phyloP scores from a whole-genome alignment of 306 rosid species.

The Acacia melanoxylon region DNA sequence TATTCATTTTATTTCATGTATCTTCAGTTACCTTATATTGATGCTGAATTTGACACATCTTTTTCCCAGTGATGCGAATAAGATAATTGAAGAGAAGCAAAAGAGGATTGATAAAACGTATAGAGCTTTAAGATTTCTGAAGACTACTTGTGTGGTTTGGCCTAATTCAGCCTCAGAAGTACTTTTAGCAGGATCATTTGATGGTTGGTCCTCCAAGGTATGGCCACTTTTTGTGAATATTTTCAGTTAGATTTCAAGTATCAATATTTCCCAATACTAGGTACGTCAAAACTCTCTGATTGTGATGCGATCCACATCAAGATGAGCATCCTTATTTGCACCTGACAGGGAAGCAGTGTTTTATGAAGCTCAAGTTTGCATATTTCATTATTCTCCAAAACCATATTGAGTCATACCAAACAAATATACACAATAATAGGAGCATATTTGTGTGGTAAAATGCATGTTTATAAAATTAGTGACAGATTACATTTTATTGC shows the following conservation, averaged over 20 bases:
- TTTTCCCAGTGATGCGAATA: conserved; percentile 63
- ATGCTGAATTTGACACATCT: conserved; percentile 20
- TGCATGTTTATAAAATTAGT: not conserved
- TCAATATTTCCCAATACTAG: not conserved
- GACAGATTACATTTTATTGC: conserved; percentile 37
- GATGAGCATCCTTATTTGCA: not conserved
- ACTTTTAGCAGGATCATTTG: conserved; percentile 79
- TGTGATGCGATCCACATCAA: conserved; percentile 5
- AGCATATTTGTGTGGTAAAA: not conserved
- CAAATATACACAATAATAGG: not conserved
- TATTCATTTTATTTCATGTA: conserved; percentile 18
- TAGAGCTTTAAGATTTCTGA: conserved; percentile 59
- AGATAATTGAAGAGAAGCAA: conserved; percentile 67
- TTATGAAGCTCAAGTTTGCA: not conserved
- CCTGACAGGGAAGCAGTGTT: not conserved
- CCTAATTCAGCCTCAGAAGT: conserved; percentile 82
- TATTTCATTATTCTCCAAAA: not conserved
- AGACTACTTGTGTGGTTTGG: conserved; percentile 66
- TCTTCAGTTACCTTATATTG: conserved; percentile 6
- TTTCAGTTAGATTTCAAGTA: conserved; percentile 3
- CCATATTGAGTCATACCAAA: not conserved
- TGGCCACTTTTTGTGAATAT: conserved; percentile 18
- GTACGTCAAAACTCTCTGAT: not conserved
- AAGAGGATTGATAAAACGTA: conserved; percentile 54
- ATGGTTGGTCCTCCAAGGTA: conserved; percentile 91